Evolutionary conservation across 192 early-diverging fungal genomes (phyloP).

Genomic region (Backusella psychrophila): DNA sequence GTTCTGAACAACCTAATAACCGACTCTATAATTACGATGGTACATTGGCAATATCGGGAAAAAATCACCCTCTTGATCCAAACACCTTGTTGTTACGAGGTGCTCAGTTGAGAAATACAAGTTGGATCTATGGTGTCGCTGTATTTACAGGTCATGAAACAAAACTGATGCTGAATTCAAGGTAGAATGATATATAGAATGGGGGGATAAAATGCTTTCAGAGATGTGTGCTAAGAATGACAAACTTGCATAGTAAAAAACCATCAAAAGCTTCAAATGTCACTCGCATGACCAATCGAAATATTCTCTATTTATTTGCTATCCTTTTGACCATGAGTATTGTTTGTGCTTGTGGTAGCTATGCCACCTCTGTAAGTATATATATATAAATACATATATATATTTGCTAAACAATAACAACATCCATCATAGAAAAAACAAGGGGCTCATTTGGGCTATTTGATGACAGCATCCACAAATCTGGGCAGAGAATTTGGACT

Average conservation of each 20-base stretch:
- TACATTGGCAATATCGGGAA: constrained; percentile 36
- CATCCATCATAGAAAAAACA: not conserved
- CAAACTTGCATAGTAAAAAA: constrained; percentile 29
- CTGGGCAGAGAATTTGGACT: constrained; percentile 63
- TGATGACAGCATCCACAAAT: constrained; percentile 24
- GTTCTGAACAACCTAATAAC: constrained; percentile 93
- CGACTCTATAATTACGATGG: constrained; percentile 91
- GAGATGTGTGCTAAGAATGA: too few species aligned
- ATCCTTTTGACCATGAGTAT: constrained; percentile 86
- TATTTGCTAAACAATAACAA: too few species aligned
- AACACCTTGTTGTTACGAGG: constrained; percentile 86
- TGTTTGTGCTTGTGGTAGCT: constrained; percentile 82
- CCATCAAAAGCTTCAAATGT: constrained; percentile 39
- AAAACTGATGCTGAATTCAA: constrained; percentile 91
- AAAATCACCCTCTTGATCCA: constrained; percentile 82
- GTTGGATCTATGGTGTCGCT: constrained; percentile 88
- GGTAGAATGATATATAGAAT: constrained; percentile 11
- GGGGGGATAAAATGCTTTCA: too few species aligned
- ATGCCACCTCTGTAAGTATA: constrained; percentile 50
- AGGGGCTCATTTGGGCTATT: constrained; percentile 45
- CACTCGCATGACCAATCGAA: constrained; percentile 42
- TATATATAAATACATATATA: too few species aligned
- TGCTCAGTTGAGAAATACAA: constrained; percentile 89
- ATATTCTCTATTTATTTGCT: constrained; percentile 92
- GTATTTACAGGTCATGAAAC: constrained; percentile 95